Evolutionary conservation across 2,329 filamentous ascomycete species (phyloP).

Genomic region (Alternaria burnsii): DNA sequence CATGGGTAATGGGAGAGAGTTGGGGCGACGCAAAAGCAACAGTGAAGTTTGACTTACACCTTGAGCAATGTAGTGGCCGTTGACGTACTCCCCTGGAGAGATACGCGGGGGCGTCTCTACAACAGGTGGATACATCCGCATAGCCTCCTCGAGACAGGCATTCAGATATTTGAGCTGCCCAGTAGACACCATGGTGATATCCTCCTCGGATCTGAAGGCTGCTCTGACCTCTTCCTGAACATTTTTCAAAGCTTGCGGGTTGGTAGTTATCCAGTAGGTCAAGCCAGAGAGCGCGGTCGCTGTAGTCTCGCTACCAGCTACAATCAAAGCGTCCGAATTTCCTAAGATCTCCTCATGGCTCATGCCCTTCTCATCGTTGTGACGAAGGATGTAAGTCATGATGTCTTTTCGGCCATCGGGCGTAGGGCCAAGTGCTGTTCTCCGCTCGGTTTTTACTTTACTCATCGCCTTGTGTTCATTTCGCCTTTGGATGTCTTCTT

Average conservation of each 20-base stretch:
- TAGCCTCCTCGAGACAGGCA: slow-evolving; percentile 22
- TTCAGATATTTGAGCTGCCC: slow-evolving; percentile 24
- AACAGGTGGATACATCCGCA: slow-evolving; percentile 29
- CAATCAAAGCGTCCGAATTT: slow-evolving; percentile 42
- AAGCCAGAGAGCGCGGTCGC: slow-evolving; percentile 17
- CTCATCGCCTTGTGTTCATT: slow-evolving; percentile 5
- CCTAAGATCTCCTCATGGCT: slow-evolving; percentile 40
- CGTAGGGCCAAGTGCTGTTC: slow-evolving; percentile 6
- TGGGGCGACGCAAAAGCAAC: not conserved
- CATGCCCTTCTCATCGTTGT: slow-evolving; percentile 24
- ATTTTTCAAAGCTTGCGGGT: slow-evolving; percentile 17
- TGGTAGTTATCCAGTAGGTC: slow-evolving; percentile 14
- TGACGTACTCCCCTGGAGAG: slow-evolving; percentile 20
- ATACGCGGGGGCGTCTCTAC: slow-evolving; percentile 9
- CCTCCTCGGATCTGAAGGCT: slow-evolving; percentile 15
- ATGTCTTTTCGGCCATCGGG: slow-evolving; percentile 12
- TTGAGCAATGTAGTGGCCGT: slow-evolving; percentile 23
- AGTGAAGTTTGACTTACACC: slow-evolving; percentile 10
- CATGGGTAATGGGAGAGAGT: not conserved
- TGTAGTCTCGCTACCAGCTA: slow-evolving; percentile 48
- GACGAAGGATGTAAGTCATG: slow-evolving; percentile 18
- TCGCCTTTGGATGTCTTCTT: slow-evolving; percentile 2
- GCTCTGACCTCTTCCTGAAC: slow-evolving; percentile 17
- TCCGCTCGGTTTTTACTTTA: not conserved
- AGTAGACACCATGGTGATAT: slow-evolving; percentile 13